These are phyloP conservation scores for Polyporus tsugae DNA, from an alignment of 1,284 basidiomycete species.

Conservation along the genomic window DNA sequence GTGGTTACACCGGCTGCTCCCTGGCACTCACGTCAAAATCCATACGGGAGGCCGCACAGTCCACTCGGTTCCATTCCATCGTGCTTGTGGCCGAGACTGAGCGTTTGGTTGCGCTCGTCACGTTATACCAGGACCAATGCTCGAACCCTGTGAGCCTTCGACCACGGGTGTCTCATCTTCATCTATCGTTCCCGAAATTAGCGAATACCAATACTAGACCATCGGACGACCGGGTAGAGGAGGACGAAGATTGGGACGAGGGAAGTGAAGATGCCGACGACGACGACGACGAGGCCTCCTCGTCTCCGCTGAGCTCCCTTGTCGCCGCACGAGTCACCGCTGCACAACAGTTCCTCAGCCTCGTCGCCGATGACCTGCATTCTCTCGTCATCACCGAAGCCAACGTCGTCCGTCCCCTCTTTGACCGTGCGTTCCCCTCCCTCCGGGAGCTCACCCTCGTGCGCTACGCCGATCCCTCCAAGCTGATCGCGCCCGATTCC, in stretches of 20 bases:
- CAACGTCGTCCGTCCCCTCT: neutral
- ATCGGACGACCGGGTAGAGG: no score
- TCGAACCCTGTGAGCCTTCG: neutral
- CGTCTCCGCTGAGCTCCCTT: neutral
- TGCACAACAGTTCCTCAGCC: neutral
- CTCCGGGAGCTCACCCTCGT: conserved; percentile 18
- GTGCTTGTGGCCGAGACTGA: neutral
- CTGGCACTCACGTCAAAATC: conserved; percentile 17
- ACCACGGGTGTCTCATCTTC: neutral
- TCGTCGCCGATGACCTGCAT: conserved; percentile 8
- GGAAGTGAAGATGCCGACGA: neutral
- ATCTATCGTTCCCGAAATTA: neutral
- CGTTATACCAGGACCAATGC: conserved; percentile 9
- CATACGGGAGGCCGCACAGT: conserved; percentile 6
- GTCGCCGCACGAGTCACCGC: neutral
- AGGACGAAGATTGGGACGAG: neutral
- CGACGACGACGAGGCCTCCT: neutral
- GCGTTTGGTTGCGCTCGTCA: conserved; percentile 13
- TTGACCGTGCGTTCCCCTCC: conserved; percentile 11
- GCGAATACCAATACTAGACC: no score
- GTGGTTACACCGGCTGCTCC: conserved; percentile 18
- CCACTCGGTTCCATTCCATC: conserved; percentile 18
- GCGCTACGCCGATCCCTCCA: neutral
- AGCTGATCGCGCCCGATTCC: neutral
- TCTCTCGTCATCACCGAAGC: conserved; percentile 11